Evolutionary conservation across 306 rosid species (phyloP).

Genomic region (Vicia villosa): DNA sequence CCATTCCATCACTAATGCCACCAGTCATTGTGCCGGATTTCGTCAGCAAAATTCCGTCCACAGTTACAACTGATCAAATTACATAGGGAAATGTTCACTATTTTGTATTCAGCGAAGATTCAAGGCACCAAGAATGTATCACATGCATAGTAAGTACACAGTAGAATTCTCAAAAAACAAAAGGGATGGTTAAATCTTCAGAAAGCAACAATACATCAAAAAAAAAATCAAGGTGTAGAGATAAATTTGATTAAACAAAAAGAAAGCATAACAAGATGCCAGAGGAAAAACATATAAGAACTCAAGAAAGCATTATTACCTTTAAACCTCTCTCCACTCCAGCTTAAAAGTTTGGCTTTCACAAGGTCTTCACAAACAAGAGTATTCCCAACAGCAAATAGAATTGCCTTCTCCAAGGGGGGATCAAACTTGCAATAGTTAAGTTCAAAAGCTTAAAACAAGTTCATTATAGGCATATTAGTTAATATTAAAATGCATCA

Average conservation of each 20-base stretch:
- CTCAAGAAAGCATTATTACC: constrained; percentile 50
- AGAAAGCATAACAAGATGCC: too few species aligned
- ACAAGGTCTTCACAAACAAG: constrained; percentile 95
- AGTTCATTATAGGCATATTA: constrained; percentile 17
- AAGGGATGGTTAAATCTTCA: constrained; percentile 1
- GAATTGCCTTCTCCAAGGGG: constrained; percentile 92
- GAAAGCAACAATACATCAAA: not conserved
- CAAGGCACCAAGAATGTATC: constrained; percentile 25
- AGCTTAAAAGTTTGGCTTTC: constrained; percentile 92
- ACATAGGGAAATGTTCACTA: constrained; percentile 15
- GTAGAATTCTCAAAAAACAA: constrained; percentile 20
- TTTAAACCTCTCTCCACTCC: constrained; percentile 96
- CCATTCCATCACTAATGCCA: constrained; percentile 99
- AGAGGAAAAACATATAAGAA: constrained; percentile 28
- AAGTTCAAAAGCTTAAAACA: constrained; percentile 56
- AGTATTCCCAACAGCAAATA: constrained; percentile 94
- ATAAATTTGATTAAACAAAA: too few species aligned
- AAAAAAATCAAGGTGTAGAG: not conserved
- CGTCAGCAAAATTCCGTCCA: constrained; percentile 90
- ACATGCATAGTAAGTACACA: not conserved
- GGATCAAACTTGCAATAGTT: constrained; percentile 84
- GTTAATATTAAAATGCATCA: constrained; percentile 26
- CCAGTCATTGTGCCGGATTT: constrained; percentile 99
- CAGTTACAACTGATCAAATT: constrained; percentile 82
- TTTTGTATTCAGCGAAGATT: constrained; percentile 18